Evolutionary conservation across 495 filamentous ascomycete species (phyloP), one percentile per base, ranked within the genome.

Genomic region (Lepidopterella palustris): DNA sequence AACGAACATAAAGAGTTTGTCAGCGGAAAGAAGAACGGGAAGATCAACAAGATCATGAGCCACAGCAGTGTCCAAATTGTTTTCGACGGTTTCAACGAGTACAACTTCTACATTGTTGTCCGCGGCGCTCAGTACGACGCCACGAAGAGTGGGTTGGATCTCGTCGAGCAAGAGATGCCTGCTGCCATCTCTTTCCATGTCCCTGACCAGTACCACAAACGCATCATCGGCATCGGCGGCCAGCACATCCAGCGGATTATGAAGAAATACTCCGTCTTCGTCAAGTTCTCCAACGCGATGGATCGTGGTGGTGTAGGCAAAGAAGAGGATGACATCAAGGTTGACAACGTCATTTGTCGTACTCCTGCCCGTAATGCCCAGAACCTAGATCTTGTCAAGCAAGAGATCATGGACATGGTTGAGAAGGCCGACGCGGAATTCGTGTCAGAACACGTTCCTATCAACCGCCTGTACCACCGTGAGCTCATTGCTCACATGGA

Each of bases 31-130:
- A 99, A 97, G 80, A 97, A 97, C 67, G 93, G 93, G 75, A 99
- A 99, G 78, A 97, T 99, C 73, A 99, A 99, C 80, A 99, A 99
- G 82, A 99, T 99, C 70, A 97, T 99, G 95, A 91, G 91, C 13
- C 91, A 96, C 72, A 93, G 89, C 76, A 95, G 92, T 65, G 93
- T 99, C 4, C 93, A 99, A 75, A 97, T 99, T 64, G 91, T 97
- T 62, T 99, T 99, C 65, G 95, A 99, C 69, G 89, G 88, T 55
- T 97, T 97, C 77, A 95, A 95, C 74, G 95, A 97, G 76, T 99
- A 97, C 78, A 97, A 97, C 74, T 97, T 99, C 78, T 95, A 96
- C 70, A 97, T 99, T 54, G 93, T 97, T 67, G 92, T 99, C 53
- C 87, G 90, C 62, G 90, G 86, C n/a, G 83, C 84, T 24, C 85